A percentile compares a stretch with the other conserved stretches of the same genome.
Evolutionary conservation across 2,329 filamentous ascomycete species (phyloP).

Genomic region (Trichoderma koningii): DNA sequence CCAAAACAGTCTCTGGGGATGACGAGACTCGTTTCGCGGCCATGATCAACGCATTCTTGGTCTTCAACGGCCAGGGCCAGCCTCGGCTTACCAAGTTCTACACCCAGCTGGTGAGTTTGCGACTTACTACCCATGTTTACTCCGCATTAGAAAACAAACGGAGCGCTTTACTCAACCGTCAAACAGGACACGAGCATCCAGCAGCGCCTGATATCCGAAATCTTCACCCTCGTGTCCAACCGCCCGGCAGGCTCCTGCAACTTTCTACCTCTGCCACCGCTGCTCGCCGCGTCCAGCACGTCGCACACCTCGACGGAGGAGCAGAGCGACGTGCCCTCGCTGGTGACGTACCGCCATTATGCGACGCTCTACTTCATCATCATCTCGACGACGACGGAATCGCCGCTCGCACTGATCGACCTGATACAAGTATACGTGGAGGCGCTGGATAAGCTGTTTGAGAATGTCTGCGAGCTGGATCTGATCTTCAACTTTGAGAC

Average conservation of each 20-base stretch:
- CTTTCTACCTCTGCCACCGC: conserved; percentile 79
- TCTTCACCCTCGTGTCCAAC: conserved; percentile 93
- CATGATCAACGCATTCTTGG: conserved; percentile 98
- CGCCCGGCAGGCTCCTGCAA: conserved; percentile 92
- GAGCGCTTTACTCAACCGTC: neutral
- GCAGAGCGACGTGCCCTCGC: conserved; percentile 85
- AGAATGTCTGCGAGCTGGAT: conserved; percentile 97
- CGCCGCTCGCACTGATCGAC: conserved; percentile 90
- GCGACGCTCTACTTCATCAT: conserved; percentile 98
- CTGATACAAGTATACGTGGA: conserved; percentile 98
- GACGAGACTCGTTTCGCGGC: conserved; percentile 33
- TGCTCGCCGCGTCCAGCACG: conserved; percentile 64
- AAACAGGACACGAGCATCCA: conserved; percentile 91
- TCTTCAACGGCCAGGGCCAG: conserved; percentile 98
- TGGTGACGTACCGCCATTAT: conserved; percentile 97
- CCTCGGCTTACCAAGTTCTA: conserved; percentile 98
- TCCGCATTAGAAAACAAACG: neutral
- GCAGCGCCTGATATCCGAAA: conserved; percentile 94
- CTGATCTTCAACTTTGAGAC: conserved; percentile 99
- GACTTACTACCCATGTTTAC: neutral
- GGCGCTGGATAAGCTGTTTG: conserved; percentile 89
- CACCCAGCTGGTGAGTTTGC: conserved; percentile 74
- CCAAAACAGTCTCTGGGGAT: conserved; percentile 27
- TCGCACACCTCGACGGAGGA: conserved; percentile 65
- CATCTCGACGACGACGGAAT: conserved; percentile 95